A percentile compares a stretch with the other conserved stretches of the same genome.
These are phyloP conservation scores for Filobasidium floriforme DNA, from an alignment of 768 basidiomycete genomes.

Conservation along the genomic window DNA sequence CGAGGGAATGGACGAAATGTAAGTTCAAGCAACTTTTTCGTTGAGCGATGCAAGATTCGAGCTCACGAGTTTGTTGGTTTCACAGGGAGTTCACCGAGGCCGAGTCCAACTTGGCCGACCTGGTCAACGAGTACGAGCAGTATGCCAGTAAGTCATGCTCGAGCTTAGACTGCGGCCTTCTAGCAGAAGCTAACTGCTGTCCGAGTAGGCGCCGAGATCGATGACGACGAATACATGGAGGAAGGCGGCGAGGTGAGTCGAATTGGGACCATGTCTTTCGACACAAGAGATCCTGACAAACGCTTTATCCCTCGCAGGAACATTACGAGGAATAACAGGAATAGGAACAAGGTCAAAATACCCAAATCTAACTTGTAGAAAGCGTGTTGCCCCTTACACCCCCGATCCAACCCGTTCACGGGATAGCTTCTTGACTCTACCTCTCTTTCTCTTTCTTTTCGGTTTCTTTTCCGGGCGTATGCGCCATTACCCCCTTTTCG, in stretches of 20 bases:
- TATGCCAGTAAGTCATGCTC: conserved; percentile 22
- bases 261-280: not conserved
- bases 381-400: too few species aligned
- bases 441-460: too few species aligned
- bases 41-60: not conserved
- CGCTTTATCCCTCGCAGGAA: not conserved
- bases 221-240: conserved; percentile 5
- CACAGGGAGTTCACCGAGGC: conserved; percentile 36
- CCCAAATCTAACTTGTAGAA: too few species aligned
- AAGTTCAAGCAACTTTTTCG: not conserved
- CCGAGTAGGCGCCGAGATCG: not conserved
- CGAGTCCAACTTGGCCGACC: conserved; percentile 36
- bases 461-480: too few species aligned
- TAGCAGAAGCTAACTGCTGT: not conserved
- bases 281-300: not conserved
- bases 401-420: too few species aligned
- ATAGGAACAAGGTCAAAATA: not conserved
- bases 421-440: too few species aligned
- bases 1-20: conserved; percentile 39
- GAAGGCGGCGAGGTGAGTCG: not conserved
- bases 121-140: conserved; percentile 39
- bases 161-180: not conserved
- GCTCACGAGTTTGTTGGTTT: not conserved
- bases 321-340: not conserved
- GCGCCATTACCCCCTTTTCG: too few species aligned